Evolutionary conservation across 305 asterid genomes (phyloP).

Genomic region (Galium porrigens): DNA sequence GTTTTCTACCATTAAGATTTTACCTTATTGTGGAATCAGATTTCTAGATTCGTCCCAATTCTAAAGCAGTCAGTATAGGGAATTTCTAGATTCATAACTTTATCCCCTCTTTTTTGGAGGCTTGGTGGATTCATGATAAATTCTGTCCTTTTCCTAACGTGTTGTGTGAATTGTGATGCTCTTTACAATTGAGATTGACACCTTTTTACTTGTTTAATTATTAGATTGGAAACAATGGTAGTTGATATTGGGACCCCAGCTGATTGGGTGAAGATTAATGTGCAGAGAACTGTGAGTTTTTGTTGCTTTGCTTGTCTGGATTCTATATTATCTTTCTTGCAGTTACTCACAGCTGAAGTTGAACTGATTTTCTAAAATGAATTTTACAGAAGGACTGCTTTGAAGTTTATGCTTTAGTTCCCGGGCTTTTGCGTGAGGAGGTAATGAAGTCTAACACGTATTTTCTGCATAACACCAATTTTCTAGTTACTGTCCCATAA

Average conservation of each 20-base stretch:
- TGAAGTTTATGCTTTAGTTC: constrained; percentile 89
- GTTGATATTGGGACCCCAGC: constrained; percentile 80
- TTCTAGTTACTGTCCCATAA: background rate
- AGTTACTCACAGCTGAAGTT: too few species aligned
- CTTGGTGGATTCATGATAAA: background rate
- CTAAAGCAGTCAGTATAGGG: too few species aligned
- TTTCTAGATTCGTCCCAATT: background rate
- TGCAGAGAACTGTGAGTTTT: constrained; percentile 58
- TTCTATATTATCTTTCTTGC: too few species aligned
- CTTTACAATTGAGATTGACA: background rate
- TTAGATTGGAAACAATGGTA: constrained; percentile 55
- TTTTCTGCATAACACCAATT: background rate
- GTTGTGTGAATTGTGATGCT: background rate
- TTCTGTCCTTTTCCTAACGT: background rate
- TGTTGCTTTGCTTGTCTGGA: constrained; percentile 16
- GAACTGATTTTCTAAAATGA: constrained; percentile 17
- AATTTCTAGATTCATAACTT: background rate
- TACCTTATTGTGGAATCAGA: background rate
- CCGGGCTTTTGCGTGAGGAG: constrained; percentile 97
- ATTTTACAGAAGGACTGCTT: constrained; percentile 71
- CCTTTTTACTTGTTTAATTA: constrained; percentile 13
- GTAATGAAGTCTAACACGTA: constrained; percentile 14
- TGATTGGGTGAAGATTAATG: constrained; percentile 94
- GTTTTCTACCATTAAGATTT: background rate
- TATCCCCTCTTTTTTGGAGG: background rate